These are phyloP conservation scores for Boletus reticuloceps DNA, from an alignment of 768 basidiomycete species.

Conservation along the genomic window DNA sequence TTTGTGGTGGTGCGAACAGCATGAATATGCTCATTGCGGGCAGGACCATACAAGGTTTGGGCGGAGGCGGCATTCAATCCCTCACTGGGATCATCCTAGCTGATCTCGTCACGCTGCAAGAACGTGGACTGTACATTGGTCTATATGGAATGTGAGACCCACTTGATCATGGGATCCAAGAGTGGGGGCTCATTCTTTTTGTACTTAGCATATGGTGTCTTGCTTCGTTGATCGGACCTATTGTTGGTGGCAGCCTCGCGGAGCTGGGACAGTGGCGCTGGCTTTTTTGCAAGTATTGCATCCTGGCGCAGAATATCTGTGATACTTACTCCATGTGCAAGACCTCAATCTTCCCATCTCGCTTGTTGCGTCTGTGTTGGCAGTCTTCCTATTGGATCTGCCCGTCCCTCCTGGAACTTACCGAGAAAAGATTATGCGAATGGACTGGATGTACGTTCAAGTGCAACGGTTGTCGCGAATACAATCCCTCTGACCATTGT, in stretches of 20 bases:
- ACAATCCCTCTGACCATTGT: not conserved
- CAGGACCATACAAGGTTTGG: constrained; percentile 40
- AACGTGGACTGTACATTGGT: constrained; percentile 41
- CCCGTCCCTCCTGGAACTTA: constrained; percentile 15
- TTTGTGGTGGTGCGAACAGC: constrained; percentile 40
- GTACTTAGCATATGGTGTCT: constrained; percentile 32
- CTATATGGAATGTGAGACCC: constrained; percentile 35
- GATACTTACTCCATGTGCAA: constrained; percentile 1
- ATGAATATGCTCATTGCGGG: constrained; percentile 44
- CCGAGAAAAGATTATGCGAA: constrained; percentile 32
- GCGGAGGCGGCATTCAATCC: constrained; percentile 39
- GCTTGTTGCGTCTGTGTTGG: constrained; percentile 26
- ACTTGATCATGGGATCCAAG: not conserved
- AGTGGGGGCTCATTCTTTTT: not conserved
- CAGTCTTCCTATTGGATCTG: constrained; percentile 34
- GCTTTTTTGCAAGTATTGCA: constrained; percentile 36
- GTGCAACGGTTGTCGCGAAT: not conserved
- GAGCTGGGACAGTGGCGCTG: too few species aligned
- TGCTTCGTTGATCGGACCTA: constrained; percentile 33
- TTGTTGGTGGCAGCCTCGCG: constrained; percentile 39
- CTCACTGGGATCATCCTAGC: constrained; percentile 41
- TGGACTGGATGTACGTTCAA: constrained; percentile 43
- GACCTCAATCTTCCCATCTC: constrained; percentile 43
- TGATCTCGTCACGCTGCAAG: constrained; percentile 45
- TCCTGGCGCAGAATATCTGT: too few species aligned